Evolutionary conservation across 352 stramenopile species (phyloP).

Genomic region (Pythium monospermum): DNA sequence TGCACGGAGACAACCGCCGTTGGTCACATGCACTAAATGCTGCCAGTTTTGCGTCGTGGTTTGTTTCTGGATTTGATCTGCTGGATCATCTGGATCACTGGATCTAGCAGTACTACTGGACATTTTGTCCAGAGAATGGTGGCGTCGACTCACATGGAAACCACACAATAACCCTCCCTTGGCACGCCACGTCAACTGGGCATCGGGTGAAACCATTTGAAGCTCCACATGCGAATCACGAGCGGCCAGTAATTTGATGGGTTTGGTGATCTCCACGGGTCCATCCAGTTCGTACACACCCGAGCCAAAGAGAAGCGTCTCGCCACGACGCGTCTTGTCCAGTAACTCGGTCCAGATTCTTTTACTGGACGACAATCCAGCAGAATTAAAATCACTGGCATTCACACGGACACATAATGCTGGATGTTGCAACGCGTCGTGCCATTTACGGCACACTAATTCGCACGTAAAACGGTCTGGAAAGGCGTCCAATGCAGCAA

Average conservation of each 20-base stretch:
- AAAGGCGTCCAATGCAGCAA: conserved; percentile 79
- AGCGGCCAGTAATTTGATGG: conserved; percentile 42
- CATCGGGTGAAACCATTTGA: conserved; percentile 44
- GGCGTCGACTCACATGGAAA: conserved; percentile 52
- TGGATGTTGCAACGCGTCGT: conserved; percentile 30
- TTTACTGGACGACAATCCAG: conserved; percentile 3
- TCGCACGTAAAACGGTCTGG: conserved; percentile 41
- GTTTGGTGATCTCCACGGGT: conserved; percentile 37
- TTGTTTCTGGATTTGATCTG: conserved; percentile 1
- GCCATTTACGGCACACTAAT: conserved; percentile 57
- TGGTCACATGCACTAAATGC: conserved; percentile 46
- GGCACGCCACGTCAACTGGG: conserved; percentile 53
- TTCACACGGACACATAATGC: conserved; percentile 47
- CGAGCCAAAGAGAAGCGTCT: conserved; percentile 61
- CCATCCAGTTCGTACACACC: conserved; percentile 61
- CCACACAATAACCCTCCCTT: conserved; percentile 55
- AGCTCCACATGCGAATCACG: conserved; percentile 63
- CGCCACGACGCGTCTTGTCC: conserved; percentile 27
- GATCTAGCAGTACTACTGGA: conserved; percentile 19
- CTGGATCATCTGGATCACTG: conserved; percentile 12
- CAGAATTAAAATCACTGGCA: conserved; percentile 33
- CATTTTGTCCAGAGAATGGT: too few species aligned
- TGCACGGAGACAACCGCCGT: conserved; percentile 39
- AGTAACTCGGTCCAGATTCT: conserved; percentile 21
- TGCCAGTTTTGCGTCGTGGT: conserved; percentile 47